These are phyloP conservation scores for Nemania abortiva DNA, from an alignment of 2,329 filamentous ascomycete species.

Conservation along the genomic window DNA sequence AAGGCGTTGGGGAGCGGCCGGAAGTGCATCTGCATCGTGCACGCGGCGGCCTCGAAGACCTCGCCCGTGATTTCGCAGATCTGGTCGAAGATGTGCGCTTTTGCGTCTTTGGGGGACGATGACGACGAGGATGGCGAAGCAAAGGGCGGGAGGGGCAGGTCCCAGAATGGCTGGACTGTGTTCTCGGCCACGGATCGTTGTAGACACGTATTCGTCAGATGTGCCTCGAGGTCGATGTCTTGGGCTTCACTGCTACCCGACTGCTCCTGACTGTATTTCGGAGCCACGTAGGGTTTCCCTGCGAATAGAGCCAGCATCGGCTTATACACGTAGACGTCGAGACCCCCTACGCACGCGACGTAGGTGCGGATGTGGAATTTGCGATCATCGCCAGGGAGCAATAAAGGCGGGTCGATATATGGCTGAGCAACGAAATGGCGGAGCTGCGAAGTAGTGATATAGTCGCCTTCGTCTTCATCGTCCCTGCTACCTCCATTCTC, in stretches of 20 bases:
- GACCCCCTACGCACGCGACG: constrained; percentile 81
- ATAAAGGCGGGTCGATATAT: constrained; percentile 89
- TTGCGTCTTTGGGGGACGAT: constrained; percentile 54
- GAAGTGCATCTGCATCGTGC: constrained; percentile 89
- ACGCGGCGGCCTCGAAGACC: constrained; percentile 86
- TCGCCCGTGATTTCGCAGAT: constrained; percentile 81
- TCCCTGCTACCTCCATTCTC: constrained; percentile 47
- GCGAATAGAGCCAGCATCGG: constrained; percentile 96
- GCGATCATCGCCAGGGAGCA: constrained; percentile 73
- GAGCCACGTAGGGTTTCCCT: constrained; percentile 76
- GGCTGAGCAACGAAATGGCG: constrained; percentile 96
- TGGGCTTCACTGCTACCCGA: constrained; percentile 40
- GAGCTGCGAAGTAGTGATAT: constrained; percentile 87
- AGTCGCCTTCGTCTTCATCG: constrained; percentile 55
- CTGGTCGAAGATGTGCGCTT: constrained; percentile 75
- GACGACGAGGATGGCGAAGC: neutral
- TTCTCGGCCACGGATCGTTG: constrained; percentile 74
- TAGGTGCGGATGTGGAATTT: constrained; percentile 98
- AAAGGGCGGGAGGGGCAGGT: constrained; percentile 58
- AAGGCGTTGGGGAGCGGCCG: constrained; percentile 90
- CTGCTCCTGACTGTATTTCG: constrained; percentile 53
- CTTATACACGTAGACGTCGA: constrained; percentile 87
- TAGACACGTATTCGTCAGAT: constrained; percentile 96
- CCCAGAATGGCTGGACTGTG: constrained; percentile 81
- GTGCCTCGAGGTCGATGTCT: constrained; percentile 71